Conservation (phyloP, 177 flowering plant genomes). For the Vitis hybrid region DNA sequence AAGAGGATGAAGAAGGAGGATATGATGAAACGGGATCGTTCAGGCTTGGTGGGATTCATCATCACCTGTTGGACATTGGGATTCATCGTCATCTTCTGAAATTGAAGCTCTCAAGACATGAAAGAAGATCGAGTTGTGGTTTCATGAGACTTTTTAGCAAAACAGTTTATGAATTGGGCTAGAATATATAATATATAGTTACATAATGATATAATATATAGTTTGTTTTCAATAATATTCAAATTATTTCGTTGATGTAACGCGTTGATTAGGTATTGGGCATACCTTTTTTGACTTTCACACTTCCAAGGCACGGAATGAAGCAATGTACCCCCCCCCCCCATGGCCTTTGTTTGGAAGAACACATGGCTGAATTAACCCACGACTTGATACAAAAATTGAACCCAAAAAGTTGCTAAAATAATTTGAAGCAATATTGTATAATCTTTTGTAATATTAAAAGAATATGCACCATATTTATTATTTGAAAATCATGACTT, state of each 20-base stretch:
- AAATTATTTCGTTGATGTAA: constrained; percentile 11
- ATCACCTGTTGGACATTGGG: not conserved
- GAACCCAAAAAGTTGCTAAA: too few species aligned
- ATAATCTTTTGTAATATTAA: too few species aligned
- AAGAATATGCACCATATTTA: too few species aligned
- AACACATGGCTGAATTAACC: too few species aligned
- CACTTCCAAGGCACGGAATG: constrained; percentile 1
- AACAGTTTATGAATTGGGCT: too few species aligned
- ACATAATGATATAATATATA: too few species aligned
- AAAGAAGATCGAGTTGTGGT: not conserved
- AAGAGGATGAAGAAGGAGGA: constrained; percentile 51
- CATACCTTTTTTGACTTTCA: constrained; percentile 18
- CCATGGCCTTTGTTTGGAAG: not conserved
- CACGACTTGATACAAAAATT: too few species aligned
- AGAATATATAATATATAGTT: too few species aligned
- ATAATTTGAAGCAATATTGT: too few species aligned
- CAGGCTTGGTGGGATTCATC: constrained; percentile 27
- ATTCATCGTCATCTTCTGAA: not conserved
- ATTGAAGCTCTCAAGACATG: not conserved
- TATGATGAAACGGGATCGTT: constrained; percentile 33
- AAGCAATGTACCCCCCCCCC: not conserved
- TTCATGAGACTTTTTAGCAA: not conserved
- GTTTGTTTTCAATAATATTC: not conserved
- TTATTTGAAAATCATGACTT: too few species aligned
- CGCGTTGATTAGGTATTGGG: constrained; percentile 12